Conservation (phyloP, 2,329 filamentous ascomycete species). For the Claviceps cyperi region DNA sequence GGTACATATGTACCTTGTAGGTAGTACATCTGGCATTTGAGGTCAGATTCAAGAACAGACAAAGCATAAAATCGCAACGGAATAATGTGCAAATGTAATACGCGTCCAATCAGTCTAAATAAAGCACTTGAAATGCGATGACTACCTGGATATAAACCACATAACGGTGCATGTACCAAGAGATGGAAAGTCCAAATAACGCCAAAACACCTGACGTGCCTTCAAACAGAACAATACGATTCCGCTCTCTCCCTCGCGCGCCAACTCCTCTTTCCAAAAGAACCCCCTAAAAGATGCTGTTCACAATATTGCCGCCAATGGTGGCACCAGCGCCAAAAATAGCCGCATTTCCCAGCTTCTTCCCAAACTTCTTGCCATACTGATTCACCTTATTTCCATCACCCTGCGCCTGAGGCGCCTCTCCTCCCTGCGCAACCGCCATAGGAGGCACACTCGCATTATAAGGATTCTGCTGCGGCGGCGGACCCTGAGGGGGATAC, state of each 20-base stretch:
- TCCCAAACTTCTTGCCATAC: slow-evolving; percentile 87
- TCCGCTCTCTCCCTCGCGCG: not conserved
- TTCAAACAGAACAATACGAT: not conserved
- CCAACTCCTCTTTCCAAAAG: not conserved
- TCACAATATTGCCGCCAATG: slow-evolving; percentile 79
- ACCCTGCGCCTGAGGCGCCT: slow-evolving; percentile 21
- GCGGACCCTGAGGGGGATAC: slow-evolving; percentile 21
- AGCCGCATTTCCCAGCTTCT: slow-evolving; percentile 68
- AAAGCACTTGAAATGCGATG: not conserved
- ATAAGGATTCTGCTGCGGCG: slow-evolving; percentile 44
- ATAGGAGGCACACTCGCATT: slow-evolving; percentile 59
- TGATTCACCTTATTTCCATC: slow-evolving; percentile 49
- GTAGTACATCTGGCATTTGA: too few relatives aligned
- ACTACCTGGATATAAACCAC: too few relatives aligned
- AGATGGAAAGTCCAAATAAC: not conserved
- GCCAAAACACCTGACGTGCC: not conserved
- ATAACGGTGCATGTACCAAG: too few relatives aligned
- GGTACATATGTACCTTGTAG: too few relatives aligned
- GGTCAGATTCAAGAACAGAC: too few relatives aligned
- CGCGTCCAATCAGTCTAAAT: not conserved
- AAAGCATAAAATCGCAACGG: too few relatives aligned
- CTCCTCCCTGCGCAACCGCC: slow-evolving; percentile 48
- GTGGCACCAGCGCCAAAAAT: slow-evolving; percentile 91
- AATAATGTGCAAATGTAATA: too few relatives aligned
- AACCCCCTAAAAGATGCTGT: slow-evolving; percentile 60